Evolutionary conservation across 148 eudicot genomes (phyloP), one percentile per base, ranked within the genome.

Genomic region (Dysphania ambrosioides): DNA sequence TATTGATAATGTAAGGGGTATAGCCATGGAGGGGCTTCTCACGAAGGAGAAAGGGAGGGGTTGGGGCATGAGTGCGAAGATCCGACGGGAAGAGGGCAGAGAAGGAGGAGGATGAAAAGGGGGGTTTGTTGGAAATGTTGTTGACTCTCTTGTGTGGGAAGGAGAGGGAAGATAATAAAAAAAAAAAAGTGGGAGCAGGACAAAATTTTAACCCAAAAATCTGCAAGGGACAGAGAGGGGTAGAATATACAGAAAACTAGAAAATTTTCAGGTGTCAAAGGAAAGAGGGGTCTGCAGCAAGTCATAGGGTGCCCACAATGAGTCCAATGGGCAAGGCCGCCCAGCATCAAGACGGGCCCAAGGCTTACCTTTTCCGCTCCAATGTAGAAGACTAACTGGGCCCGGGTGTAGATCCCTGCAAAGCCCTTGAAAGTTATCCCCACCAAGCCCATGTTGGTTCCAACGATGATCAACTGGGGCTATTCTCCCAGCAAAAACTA

Each of bases 361-460:
- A 0, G 98, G 98, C 76, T 91, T 94, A 1, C 98, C 98, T 65
- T 94, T 94, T 0, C 98, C 98, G 42, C 97, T 91, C 98, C 98
- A 94, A 79, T 94, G 98, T 77, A 94, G 77, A 1, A 94, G 81
- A 51, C 98, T 94, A 29, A 91, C 98, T 42, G 98, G 98, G 18
- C 98, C 98, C 4, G 96, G 95, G 31, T 94, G 98, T 36, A 94
- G 79, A 70, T 88, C 84, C 32, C 98, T 83, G 56, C 98, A 94
- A 2, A 91, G 85, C 27, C 98, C 98, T n/a, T 79, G 72, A 55
- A 80, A 88, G 68, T 94, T 94, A 67, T 94, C 98, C 0, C 98
- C 98, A 8, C 98, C 98, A 53, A 94, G 88, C 15, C 98, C 98
- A 71, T 94, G 98, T 67, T 94, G 98, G 75, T 94, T 94, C 98